These are phyloP conservation scores for Starmerella vitae DNA, from an alignment of 805 yeast genomes.

Conservation along the genomic window DNA sequence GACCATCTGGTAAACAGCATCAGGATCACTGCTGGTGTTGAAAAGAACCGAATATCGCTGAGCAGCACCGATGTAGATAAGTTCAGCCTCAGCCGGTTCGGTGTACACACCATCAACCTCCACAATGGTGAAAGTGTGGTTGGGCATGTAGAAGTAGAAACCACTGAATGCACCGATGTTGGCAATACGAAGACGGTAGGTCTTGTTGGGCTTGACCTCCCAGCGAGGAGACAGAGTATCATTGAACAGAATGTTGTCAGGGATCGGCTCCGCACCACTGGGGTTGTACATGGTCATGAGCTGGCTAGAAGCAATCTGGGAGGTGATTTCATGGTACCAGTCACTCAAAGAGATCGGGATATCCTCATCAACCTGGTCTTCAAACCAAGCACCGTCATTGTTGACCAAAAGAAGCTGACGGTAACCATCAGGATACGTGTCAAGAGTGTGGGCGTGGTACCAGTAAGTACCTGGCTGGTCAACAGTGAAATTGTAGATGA, in stretches of 20 bases:
- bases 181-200: constrained; percentile 66
- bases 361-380: constrained; percentile 63
- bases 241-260: constrained; percentile 65
- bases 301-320: constrained; percentile 31
- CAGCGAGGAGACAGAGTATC: constrained; percentile 42
- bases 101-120: constrained; percentile 88
- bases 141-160: constrained; percentile 79
- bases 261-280: constrained; percentile 97
- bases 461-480: constrained; percentile 84
- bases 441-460: constrained; percentile 90
- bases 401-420: constrained; percentile 51
- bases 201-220: constrained; percentile 65
- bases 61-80: constrained; percentile 73
- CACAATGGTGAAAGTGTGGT: constrained; percentile 70
- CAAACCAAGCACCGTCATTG: constrained; percentile 49
- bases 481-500: constrained; percentile 79
- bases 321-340: constrained; percentile 69
- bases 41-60: constrained; percentile 79
- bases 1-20: constrained; percentile 65
- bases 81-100: constrained; percentile 54
- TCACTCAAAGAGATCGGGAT: constrained; percentile 55
- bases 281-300: constrained; percentile 75
- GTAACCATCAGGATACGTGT: constrained; percentile 85
- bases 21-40: constrained; percentile 50
- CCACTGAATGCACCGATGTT: constrained; percentile 89